Base-by-base conservation (phyloP, 2,329 filamentous ascomycete genomes). In the Cladosporium colombiae region DNA sequence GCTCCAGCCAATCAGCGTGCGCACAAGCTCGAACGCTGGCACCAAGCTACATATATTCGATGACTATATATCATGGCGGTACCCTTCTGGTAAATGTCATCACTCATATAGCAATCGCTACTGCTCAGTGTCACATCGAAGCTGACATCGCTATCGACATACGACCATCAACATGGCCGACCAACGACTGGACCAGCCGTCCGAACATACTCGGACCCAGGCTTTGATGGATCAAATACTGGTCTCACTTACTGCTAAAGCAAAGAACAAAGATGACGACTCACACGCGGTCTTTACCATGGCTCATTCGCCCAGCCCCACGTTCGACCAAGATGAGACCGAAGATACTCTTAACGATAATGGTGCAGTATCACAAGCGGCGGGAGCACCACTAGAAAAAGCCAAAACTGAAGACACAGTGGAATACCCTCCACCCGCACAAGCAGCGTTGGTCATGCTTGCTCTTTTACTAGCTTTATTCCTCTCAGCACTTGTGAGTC, bases 401-500 rank as follows among this genome's bases (percentile, higher is more conserved):
- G 49, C 23, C 31, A 57, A n/a, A 8, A 40, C 33, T 1, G 60
- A 62, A 49, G 49, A 62, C 18, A 25, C 23, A 13, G 35, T 56
- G 16, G 67, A 70, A 27, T 72, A 72, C 23, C 70, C 70, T 21
- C 64, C 62, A 33, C 53, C 69, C 1, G 66, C 65, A 7, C 61
- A 70, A 59, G 65, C 66, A 23, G 59, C 65, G 7, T 46, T 72
- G 27, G 66, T 73, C 1, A 72, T 73, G 69, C 65, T 70, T 18
- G 72, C 73, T 5, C 67, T 74, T 16, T 52, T 71, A 2, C 67
- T 74, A 14, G 69, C 70, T 10, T 62, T 73, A 11, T 75, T 75
- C 65, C 66, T 75, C 1, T 70, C 71, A 53, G 69, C 72, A 7
- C 56, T 74, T 27, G 67, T 67, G 58, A 29, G 64, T 64, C n/a